These are phyloP conservation scores for Ogataea naganishii DNA, from an alignment of 805 yeast species.

Conservation along the genomic window DNA sequence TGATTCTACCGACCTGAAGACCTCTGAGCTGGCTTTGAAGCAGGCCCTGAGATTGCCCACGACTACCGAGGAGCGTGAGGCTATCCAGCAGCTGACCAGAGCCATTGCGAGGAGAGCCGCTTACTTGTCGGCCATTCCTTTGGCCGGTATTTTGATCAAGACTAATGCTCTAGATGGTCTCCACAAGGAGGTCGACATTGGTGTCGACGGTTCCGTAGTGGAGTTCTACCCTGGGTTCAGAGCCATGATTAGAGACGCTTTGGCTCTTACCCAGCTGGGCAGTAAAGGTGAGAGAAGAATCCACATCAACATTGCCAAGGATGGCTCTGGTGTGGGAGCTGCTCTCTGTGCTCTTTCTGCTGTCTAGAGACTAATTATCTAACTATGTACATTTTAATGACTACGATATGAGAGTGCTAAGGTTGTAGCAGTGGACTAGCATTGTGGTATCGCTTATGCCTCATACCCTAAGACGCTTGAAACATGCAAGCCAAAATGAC, in stretches of 20 bases:
- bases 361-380: too few relatives aligned
- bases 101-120: constrained; percentile 90
- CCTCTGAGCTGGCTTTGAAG: constrained; percentile 59
- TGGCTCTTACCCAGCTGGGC: constrained; percentile 61
- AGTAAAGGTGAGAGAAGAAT: constrained; percentile 68
- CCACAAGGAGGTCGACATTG: constrained; percentile 79
- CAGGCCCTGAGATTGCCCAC: constrained; percentile 67
- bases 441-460: too few relatives aligned
- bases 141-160: constrained; percentile 69
- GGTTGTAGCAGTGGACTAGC: too few relatives aligned
- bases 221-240: constrained; percentile 91
- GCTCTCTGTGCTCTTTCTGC: constrained; percentile 88
- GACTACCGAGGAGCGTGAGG: constrained; percentile 58
- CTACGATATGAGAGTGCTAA: too few relatives aligned
- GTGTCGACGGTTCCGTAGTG: constrained; percentile 92
- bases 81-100: constrained; percentile 63
- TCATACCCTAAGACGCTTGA: too few relatives aligned
- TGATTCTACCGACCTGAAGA: constrained; percentile 60
- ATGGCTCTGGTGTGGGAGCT: constrained; percentile 97
- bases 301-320: constrained; percentile 77
- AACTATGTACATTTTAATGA: too few relatives aligned
- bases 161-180: constrained; percentile 55
- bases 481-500: too few relatives aligned
- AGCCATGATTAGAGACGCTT: constrained; percentile 70
- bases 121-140: constrained; percentile 76